Conservation (phyloP, 495 filamentous ascomycete species). For the Bombardia bombarda region DNA sequence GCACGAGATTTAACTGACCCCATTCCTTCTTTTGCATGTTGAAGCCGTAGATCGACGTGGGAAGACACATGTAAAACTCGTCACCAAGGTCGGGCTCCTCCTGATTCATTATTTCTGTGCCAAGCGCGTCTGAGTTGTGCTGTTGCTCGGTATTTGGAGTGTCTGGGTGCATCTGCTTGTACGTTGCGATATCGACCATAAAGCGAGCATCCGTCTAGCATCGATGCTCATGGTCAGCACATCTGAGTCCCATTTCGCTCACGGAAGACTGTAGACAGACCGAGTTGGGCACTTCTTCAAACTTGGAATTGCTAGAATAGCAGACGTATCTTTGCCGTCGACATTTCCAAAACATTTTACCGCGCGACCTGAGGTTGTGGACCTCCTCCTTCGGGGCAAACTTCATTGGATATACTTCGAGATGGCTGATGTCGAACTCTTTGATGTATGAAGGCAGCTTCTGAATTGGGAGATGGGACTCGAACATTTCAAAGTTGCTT, state of each 20-base stretch:
- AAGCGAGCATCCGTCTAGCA: background rate
- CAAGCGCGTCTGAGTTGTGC: background rate
- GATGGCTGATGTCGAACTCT: background rate
- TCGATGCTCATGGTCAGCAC: too few relatives aligned
- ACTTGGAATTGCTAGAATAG: background rate
- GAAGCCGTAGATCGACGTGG: background rate
- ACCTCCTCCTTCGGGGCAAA: background rate
- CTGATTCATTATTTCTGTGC: background rate
- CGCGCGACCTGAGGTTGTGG: background rate
- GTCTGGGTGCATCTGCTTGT: background rate
- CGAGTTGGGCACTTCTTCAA: background rate
- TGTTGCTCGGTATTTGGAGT: background rate
- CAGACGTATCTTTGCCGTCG: background rate
- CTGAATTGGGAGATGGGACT: background rate
- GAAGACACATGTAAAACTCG: background rate
- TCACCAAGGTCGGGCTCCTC: background rate
- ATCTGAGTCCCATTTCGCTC: too few relatives aligned
- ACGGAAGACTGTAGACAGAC: background rate
- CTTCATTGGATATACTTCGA: background rate
- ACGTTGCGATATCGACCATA: background rate
- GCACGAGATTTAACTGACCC: background rate
- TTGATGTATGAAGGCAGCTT: background rate
- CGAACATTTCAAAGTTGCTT: background rate
- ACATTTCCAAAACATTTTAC: background rate
- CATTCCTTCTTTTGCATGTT: background rate